phyloP scores from a whole-genome alignment of 2,329 filamentous ascomycete genomes.

The Lasiodiplodia sp. region DNA sequence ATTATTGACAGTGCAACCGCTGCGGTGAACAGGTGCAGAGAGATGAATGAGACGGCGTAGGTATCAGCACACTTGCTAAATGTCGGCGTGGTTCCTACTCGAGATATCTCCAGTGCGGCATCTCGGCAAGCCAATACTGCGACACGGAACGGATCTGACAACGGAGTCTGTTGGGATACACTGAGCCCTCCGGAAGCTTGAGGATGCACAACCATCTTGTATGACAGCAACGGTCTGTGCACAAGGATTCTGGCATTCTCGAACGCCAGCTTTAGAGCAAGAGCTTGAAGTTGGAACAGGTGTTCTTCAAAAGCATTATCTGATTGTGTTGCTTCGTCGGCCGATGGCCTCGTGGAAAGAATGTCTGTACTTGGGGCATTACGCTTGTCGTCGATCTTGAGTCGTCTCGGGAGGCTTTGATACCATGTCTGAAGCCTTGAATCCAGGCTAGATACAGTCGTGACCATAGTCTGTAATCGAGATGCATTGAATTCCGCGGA shows the following conservation, averaged over 20 bases:
- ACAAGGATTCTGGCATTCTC: constrained; percentile 9
- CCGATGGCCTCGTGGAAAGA: too few species aligned
- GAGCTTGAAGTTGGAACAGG: constrained; percentile 15
- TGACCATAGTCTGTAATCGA: neutral
- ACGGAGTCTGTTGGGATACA: neutral
- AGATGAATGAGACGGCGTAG: constrained; percentile 5
- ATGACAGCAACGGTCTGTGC: constrained; percentile 4
- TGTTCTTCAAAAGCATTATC: neutral
- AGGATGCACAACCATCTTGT: neutral
- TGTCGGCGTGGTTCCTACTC: neutral
- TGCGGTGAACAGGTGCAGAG: constrained; percentile 14
- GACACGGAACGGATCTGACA: neutral
- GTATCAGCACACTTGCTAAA: neutral
- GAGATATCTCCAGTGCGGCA: neutral
- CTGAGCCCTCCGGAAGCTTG: neutral
- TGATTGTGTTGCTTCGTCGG: neutral
- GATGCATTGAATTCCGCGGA: neutral
- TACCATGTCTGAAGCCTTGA: constrained; percentile 1
- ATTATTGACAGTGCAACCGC: constrained; percentile 10
- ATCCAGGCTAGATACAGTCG: neutral
- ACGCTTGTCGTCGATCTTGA: neutral
- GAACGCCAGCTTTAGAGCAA: constrained; percentile 7
- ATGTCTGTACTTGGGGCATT: too few species aligned
- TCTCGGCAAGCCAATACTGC: neutral
- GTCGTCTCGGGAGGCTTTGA: neutral